Base-by-base conservation (phyloP, 2,329 filamentous ascomycete species). In the Colletotrichum paranaense region DNA sequence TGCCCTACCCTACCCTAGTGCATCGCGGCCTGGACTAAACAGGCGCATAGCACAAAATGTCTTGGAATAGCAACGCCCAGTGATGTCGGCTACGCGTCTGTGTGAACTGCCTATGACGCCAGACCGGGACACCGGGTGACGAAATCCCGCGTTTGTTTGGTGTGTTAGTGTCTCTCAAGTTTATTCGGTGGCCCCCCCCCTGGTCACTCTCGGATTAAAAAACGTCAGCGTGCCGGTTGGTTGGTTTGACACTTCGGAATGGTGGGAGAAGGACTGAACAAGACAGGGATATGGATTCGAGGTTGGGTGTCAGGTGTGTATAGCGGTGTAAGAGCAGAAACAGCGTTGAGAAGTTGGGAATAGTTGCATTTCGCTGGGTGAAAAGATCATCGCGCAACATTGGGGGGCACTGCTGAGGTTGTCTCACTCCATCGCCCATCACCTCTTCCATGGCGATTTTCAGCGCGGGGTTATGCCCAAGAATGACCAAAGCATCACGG, bases 121-220 rank as follows among this genome's bases (percentile, higher is more conserved):
- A 73, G 71, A 57, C 62, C 26, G 57, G 63, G 42, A 56, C 56
- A 56, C 60, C 16, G 46, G 67, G 67, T 73, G 67, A 73, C 71
- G 67, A 67, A 71, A 73, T 73, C 53, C 67, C 67, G 66, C 58
- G 42, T 9, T 12, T 49, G 6, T 11, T 22, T 60, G 35, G 57
- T 9, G 42, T 8, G 12, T 14, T 46, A 11, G 38, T 26, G 57
- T 35, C 11, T 59, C 30, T 26, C 49, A 26, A 72, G 68, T 28
- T 28, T 62, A 68, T 68, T 72, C 7, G 46, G 64, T 72, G 68
- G 68, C n/a, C 42, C 58, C 32, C 42, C 30, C 14, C 60, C 22
- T 19, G 58, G 26, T 24, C 6, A 35, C 46, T 62, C 22, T 56
- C 59, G 52, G 32, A 38, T 62, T 19, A 22, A n/a, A 22, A 22